These are phyloP conservation scores for Ampelomyces quisqualis DNA, from an alignment of 2,329 filamentous ascomycete genomes.

Conservation along the genomic window DNA sequence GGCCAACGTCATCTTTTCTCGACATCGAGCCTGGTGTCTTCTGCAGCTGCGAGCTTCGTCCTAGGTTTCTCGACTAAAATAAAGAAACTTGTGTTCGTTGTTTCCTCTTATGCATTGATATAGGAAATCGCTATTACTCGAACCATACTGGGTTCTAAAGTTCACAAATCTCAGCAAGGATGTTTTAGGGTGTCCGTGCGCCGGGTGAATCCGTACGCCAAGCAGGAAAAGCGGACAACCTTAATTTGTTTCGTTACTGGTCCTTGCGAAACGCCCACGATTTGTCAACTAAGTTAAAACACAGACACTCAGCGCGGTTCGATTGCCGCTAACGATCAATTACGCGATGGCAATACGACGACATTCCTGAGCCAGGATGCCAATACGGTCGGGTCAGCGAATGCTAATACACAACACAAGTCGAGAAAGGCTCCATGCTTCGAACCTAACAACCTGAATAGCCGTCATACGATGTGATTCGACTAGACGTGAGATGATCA, in stretches of 20 bases:
- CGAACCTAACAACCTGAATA: too few relatives aligned
- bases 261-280: background rate
- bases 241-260: background rate
- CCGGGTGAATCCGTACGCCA: background rate
- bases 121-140: background rate
- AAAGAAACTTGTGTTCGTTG: background rate
- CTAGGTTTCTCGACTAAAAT: slow-evolving; percentile 1
- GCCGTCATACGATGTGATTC: too few relatives aligned
- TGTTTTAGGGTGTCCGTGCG: slow-evolving; percentile 4
- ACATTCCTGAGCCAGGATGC: too few relatives aligned
- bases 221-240: background rate
- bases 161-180: background rate
- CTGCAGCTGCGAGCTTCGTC: background rate
- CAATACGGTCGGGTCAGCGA: too few relatives aligned
- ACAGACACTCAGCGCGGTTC: too few relatives aligned
- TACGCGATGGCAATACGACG: too few relatives aligned
- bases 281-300: background rate
- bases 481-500: too few relatives aligned
- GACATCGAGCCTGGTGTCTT: background rate
- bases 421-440: too few relatives aligned
- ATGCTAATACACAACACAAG: too few relatives aligned
- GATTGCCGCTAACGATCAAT: too few relatives aligned
- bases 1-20: background rate
- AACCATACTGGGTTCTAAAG: background rate
- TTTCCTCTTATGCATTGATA: background rate